phyloP scores from a whole-genome alignment of 2,329 filamentous ascomycete species.

The Colletotrichum godetiae region DNA sequence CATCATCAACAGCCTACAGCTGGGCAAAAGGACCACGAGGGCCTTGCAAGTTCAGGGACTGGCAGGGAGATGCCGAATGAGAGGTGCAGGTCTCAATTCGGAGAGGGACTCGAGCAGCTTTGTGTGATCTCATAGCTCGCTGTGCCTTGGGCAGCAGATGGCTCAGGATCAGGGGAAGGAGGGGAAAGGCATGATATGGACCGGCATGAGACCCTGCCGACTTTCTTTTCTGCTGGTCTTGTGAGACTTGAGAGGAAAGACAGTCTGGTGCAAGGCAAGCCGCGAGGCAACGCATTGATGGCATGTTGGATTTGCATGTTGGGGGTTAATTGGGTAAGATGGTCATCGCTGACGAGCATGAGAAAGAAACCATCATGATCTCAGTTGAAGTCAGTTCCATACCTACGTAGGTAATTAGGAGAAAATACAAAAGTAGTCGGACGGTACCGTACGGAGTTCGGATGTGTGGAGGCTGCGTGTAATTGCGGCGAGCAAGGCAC shows the following conservation, averaged over 20 bases:
- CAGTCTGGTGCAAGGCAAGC: background rate
- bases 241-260: background rate
- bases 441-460: background rate
- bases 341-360: background rate
- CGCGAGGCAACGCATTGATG: background rate
- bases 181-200: background rate
- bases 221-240: background rate
- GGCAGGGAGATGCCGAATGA: background rate
- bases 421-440: background rate
- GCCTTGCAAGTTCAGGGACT: background rate
- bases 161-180: background rate
- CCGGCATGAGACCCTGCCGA: background rate
- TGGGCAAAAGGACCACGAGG: background rate
- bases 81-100: background rate
- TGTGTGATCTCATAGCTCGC: background rate
- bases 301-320: background rate
- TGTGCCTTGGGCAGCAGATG: background rate
- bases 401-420: too few relatives aligned
- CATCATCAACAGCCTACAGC: background rate
- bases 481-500: background rate
- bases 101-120: background rate
- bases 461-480: background rate
- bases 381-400: too few relatives aligned
- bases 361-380: background rate
- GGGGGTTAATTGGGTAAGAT: background rate